Evolutionary conservation across 306 rosid species (phyloP), one percentile per base, ranked within the genome.

Genomic region (Cucumis hystrix): DNA sequence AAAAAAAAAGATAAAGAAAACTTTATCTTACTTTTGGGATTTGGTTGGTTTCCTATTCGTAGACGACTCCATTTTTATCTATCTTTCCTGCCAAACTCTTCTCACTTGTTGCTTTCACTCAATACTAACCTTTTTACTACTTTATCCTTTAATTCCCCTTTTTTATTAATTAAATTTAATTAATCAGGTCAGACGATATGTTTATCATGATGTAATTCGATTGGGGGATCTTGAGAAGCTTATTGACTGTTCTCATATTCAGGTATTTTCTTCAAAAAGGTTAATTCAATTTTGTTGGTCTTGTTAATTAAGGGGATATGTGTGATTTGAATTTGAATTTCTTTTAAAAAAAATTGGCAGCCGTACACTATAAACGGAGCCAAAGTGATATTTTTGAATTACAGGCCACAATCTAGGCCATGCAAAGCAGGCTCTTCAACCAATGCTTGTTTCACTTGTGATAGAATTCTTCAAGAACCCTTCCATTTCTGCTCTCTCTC

Each of bases 381-480:
- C 40, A 94, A 94, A 72, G 98, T 94, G 85, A 90, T 94, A 85
- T 94, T 94, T 86, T 80, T 94, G 84, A 94, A 91, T 47, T 97
- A 94, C 67, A 86, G 98, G 86, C 92, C 97, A 59, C 98, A 93
- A 86, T 78, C 97, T n/a, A 80, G 89, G 78, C 84, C 91, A 81
- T 86, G 90, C 92, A 94, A 88, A 80, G 61, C 52, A 52, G 94
- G 90, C 41, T 64, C 92, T 66, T 80, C 91, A 78, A 90, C 91
- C 79, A 94, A 94, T 21, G 82, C 82, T 80, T 94, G 98, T 88
- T 85, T 83, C 78, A 90, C 98, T 43, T 94, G 98, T 70, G 98
- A 94, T 67, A 84, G 98, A 84, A 94, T 91, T 83, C 98, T 94
- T 75, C 98, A 94, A 83, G 96, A 94, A 45, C 97, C 98, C 20